Evolutionary conservation across 768 basidiomycete species (phyloP), one percentile per base, ranked within the genome.

Genomic region (Hericium rajendrae): DNA sequence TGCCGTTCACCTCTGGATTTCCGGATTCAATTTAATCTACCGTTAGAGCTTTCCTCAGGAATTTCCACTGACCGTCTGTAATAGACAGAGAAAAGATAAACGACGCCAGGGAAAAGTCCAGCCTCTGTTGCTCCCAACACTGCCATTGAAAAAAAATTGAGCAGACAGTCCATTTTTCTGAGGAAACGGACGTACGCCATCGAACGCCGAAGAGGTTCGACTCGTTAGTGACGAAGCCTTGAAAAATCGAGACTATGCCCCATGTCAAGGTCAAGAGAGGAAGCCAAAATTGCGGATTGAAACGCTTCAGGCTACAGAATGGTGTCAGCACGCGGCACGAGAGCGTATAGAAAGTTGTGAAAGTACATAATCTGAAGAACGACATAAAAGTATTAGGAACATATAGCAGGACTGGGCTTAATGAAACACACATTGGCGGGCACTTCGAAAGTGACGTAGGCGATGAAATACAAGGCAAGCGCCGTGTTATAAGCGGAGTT

Each of bases 401-500:
- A 8, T 32, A 4, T 0, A 32, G 32, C 32, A 32, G 32, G 8
- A 32, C 9, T 32, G 32, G 8, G 32, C 32, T 32, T 8, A 32
- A 8, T 12, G 24, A 24, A 49, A 51, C 8, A 53, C 48, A 39
- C 80, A 65, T 82, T 83, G 18, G 80, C 71, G 13, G 82, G 83
- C 48, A 84, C 72, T 64, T 83, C 82, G 51, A 83, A 84, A n/a
- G 76, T 58, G 15, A 82, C 73, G 61, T 84, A 85, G 51, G 80
- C 78, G 3, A 83, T 70, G 57, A 84, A 85, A 66, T 82, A 85
- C 2, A 85, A 61, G 0, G 81, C 79, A 16, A 86, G 67, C 2
- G 79, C 71, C 0, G 79, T 81, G 62, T 83, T 84, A 65, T 83
- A 84, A 52, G 73, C 77, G 0, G 80, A 67, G 5, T 75, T 66